These are phyloP conservation scores for Pneumocystis wakefieldiae DNA, from an alignment of 1,139 yeast genomes.

Conservation along the genomic window DNA sequence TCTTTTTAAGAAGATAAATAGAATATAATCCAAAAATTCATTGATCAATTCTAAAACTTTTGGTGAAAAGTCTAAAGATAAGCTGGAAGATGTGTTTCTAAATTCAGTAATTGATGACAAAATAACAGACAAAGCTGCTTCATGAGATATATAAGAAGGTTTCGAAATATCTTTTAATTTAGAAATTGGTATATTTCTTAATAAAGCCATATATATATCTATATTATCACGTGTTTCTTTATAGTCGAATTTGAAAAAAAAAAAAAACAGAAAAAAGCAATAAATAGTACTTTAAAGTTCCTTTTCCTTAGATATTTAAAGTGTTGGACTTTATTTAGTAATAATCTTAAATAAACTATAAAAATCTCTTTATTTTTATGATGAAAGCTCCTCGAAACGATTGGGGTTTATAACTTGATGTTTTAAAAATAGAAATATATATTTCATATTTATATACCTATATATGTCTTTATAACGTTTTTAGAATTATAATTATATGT, in stretches of 20 bases:
- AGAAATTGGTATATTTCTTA: background rate
- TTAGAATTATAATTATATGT: too few species aligned
- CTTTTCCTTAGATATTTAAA: background rate
- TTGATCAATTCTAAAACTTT: slow-evolving; percentile 6
- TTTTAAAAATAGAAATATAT: too few species aligned
- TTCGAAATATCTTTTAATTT: background rate
- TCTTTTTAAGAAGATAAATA: slow-evolving; percentile 9
- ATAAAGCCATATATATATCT: background rate
- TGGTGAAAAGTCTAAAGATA: background rate
- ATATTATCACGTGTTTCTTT: background rate
- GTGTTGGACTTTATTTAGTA: background rate
- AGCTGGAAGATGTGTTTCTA: background rate
- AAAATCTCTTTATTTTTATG: too few species aligned
- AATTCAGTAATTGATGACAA: background rate
- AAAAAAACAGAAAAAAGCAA: background rate
- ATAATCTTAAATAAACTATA: too few species aligned
- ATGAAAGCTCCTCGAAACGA: too few species aligned
- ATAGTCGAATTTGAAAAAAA: background rate
- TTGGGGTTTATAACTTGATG: too few species aligned
- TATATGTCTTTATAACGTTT: too few species aligned
- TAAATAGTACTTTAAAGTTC: background rate
- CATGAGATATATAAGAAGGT: background rate
- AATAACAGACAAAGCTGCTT: background rate
- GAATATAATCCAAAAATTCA: slow-evolving; percentile 12
- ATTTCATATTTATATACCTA: too few species aligned